phyloP scores from a whole-genome alignment of 768 basidiomycete genomes.

The Tylopilus rubrobrunneus region DNA sequence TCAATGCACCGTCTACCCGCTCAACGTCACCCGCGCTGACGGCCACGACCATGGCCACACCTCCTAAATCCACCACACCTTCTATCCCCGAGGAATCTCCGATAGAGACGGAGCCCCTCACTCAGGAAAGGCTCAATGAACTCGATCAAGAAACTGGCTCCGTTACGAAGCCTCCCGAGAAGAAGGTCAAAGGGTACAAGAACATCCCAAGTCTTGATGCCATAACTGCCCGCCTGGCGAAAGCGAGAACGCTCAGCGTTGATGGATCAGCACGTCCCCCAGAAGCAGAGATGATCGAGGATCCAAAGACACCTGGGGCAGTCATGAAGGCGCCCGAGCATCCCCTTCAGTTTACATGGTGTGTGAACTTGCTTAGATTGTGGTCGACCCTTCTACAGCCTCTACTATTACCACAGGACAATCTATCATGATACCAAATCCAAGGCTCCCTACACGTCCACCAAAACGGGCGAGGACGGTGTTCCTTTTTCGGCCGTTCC shows the following conservation, averaged over 20 bases:
- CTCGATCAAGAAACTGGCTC: conserved; percentile 51
- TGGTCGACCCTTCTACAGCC: background rate
- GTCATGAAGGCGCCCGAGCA: conserved; percentile 71
- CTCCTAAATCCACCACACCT: conserved; percentile 39
- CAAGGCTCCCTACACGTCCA: conserved; percentile 43
- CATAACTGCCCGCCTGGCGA: conserved; percentile 76
- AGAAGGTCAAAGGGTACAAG: conserved; percentile 67
- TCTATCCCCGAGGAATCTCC: conserved; percentile 35
- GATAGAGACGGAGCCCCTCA: conserved; percentile 45
- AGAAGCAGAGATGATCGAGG: conserved; percentile 74
- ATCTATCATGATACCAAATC: conserved; percentile 87
- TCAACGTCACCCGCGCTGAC: conserved; percentile 61
- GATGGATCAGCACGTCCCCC: conserved; percentile 66
- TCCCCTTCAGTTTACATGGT: conserved; percentile 84
- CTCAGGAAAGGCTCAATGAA: conserved; percentile 61
- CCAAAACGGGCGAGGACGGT: conserved; percentile 24
- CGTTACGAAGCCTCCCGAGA: conserved; percentile 27
- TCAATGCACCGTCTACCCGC: conserved; percentile 64
- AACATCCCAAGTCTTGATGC: conserved; percentile 84
- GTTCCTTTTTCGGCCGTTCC: conserved; percentile 40
- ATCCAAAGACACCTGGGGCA: conserved; percentile 77
- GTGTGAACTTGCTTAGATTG: conserved; percentile 11
- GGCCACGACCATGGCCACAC: conserved; percentile 40
- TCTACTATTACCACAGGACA: conserved; percentile 51
- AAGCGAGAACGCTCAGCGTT: conserved; percentile 56